Evolutionary conservation across 352 stramenopile genomes (phyloP).

Genomic region (Peronosclerospora sorghi): DNA sequence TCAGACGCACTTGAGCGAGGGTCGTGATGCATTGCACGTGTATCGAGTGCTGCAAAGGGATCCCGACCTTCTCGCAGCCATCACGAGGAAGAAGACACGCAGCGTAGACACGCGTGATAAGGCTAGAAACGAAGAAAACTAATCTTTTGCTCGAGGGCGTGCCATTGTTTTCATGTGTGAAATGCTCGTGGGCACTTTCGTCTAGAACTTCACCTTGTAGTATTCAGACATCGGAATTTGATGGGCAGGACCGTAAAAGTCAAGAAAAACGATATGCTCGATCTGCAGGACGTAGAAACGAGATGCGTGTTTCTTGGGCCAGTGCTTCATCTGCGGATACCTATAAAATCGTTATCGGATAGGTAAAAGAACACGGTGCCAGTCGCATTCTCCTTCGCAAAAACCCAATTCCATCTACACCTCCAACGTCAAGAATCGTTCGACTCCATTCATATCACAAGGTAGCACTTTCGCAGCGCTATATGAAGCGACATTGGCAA

Average conservation of each 20-base stretch:
- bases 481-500: conserved; percentile 51
- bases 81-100: conserved; percentile 40
- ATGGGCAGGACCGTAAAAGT: conserved; percentile 62
- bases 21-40: conserved; percentile 42
- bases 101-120: no score
- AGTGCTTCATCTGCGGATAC: conserved; percentile 58
- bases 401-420: conserved; percentile 42
- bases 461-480: conserved; percentile 26
- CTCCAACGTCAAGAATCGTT: background rate
- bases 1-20: conserved; percentile 34
- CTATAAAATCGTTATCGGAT: conserved; percentile 38
- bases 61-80: conserved; percentile 31
- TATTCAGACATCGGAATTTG: conserved; percentile 43
- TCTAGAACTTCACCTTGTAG: no score
- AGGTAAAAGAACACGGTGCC: conserved; percentile 68
- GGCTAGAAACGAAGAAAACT: background rate
- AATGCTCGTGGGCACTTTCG: no score
- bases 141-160: no score
- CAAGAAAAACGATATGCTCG: conserved; percentile 49
- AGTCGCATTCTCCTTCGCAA: conserved; percentile 34
- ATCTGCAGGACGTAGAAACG: conserved; percentile 38
- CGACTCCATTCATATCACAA: background rate
- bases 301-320: conserved; percentile 47
- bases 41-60: conserved; percentile 44
- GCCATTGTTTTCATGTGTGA: no score